These are phyloP conservation scores for Saccharomyces hybrid DNA, from an alignment of 1,139 yeast species.

Conservation along the genomic window DNA sequence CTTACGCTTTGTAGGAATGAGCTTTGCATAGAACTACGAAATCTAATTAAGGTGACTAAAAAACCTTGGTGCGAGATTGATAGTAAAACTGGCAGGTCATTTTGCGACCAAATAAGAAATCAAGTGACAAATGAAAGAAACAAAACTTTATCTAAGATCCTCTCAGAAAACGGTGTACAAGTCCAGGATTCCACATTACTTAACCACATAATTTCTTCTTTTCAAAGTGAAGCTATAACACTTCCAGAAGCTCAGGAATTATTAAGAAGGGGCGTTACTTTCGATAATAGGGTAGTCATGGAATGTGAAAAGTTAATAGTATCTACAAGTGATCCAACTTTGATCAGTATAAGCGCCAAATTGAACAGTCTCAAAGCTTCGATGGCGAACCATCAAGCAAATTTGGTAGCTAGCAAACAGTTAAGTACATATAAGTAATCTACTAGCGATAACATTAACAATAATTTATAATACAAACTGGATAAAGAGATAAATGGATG, in stretches of 20 bases:
- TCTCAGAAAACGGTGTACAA: slow-evolving; percentile 21
- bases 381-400: slow-evolving; percentile 32
- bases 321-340: slow-evolving; percentile 41
- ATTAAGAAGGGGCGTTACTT: slow-evolving; percentile 35
- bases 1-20: slow-evolving; percentile 26
- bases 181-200: slow-evolving; percentile 26
- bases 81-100: slow-evolving; percentile 27
- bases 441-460: slow-evolving; percentile 5
- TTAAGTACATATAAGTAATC: slow-evolving; percentile 1
- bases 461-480: slow-evolving; percentile 4
- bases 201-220: slow-evolving; percentile 20
- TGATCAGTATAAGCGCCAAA: slow-evolving; percentile 39
- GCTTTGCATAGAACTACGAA: slow-evolving; percentile 27
- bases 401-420: slow-evolving; percentile 19
- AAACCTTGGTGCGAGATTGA: slow-evolving; percentile 34
- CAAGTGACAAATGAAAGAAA: slow-evolving; percentile 20
- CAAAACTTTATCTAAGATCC: slow-evolving; percentile 17
- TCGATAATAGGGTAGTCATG: slow-evolving; percentile 35
- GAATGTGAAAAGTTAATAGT: slow-evolving; percentile 37
- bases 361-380: slow-evolving; percentile 33
- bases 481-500: neutral
- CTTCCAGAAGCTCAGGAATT: slow-evolving; percentile 31
- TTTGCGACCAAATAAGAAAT: slow-evolving; percentile 25
- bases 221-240: slow-evolving; percentile 24
- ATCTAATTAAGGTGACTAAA: slow-evolving; percentile 26